A percentile compares a stretch with the other conserved stretches of the same genome.
These are phyloP conservation scores for Geotrichum klebahnii DNA, from an alignment of 1,139 yeast genomes.

Conservation along the genomic window DNA sequence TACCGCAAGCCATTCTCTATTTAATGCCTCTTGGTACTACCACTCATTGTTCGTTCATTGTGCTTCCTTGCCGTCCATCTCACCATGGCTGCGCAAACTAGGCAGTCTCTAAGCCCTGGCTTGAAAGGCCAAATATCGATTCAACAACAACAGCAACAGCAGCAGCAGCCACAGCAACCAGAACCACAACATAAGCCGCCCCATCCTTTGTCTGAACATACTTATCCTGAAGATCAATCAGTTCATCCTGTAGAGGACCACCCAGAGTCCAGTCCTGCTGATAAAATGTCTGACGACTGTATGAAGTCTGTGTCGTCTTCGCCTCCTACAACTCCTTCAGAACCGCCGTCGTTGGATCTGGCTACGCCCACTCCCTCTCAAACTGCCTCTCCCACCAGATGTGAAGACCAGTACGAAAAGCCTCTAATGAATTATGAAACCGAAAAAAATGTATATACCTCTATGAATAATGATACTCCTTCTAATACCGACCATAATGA, in stretches of 20 bases:
- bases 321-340: slow-evolving; percentile 21
- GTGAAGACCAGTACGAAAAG: slow-evolving; percentile 9
- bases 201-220: neutral
- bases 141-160: slow-evolving; percentile 1
- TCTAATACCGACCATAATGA: slow-evolving; percentile 1
- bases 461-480: slow-evolving; percentile 1
- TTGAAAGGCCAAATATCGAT: neutral
- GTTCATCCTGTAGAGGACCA: neutral
- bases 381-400: slow-evolving; percentile 21
- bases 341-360: slow-evolving; percentile 22
- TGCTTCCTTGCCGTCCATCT: slow-evolving; percentile 1
- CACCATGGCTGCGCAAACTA: slow-evolving; percentile 11
- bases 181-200: neutral
- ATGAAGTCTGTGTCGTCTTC: slow-evolving; percentile 14
- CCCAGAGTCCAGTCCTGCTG: neutral
- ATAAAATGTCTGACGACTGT: slow-evolving; percentile 8
- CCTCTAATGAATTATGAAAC: slow-evolving; percentile 13
- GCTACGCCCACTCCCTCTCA: slow-evolving; percentile 25
- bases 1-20: neutral
- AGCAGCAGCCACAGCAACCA: neutral
- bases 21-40: neutral
- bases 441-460: slow-evolving; percentile 14
- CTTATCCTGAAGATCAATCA: neutral
- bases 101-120: slow-evolving; percentile 10
- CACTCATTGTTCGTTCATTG: neutral